Evolutionary conservation across 2,329 filamentous ascomycete genomes (phyloP).

Genomic region (Fusarium redolens): DNA sequence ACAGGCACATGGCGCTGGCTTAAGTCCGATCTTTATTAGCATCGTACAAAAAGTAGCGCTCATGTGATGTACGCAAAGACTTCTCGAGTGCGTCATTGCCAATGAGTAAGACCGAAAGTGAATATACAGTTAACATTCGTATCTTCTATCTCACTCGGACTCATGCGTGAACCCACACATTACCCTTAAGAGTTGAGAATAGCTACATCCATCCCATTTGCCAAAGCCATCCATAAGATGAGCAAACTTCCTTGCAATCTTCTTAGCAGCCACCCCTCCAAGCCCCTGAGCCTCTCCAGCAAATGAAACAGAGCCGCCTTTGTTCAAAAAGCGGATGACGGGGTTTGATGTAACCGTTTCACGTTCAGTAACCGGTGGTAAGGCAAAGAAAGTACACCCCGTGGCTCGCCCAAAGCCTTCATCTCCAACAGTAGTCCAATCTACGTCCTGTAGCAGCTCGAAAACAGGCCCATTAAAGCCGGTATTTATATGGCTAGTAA

Average conservation of each 20-base stretch:
- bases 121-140: not conserved
- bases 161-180: constrained; percentile 4
- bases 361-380: not conserved
- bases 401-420: not conserved
- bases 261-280: not conserved
- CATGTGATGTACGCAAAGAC: not conserved
- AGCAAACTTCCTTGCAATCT: constrained; percentile 18
- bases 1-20: not conserved
- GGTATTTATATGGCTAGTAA: not conserved
- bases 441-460: constrained; percentile 1
- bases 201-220: constrained; percentile 9
- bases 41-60: not conserved
- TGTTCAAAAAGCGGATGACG: not conserved
- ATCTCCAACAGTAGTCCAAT: not conserved
- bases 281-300: not conserved
- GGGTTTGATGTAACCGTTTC: not conserved
- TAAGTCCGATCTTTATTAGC: not conserved
- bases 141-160: not conserved
- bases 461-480: not conserved
- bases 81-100: not conserved
- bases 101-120: not conserved
- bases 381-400: not conserved
- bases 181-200: constrained; percentile 7
- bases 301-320: not conserved
- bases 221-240: constrained; percentile 21